Evolutionary conservation across 2,329 filamentous ascomycete genomes (phyloP).

Genomic region (Coleophoma cylindrospora): DNA sequence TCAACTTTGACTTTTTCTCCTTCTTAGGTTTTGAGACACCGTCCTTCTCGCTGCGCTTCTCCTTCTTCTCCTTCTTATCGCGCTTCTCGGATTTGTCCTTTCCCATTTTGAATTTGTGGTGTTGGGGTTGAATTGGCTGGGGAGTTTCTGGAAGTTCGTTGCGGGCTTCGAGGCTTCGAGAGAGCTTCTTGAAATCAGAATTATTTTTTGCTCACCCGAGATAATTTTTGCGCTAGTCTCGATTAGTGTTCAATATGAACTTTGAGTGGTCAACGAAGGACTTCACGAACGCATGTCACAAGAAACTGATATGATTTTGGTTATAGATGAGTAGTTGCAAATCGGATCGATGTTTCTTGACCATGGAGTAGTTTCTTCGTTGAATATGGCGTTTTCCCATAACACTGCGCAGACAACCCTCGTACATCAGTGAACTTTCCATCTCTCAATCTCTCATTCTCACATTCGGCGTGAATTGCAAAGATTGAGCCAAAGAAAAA

Average conservation of each 20-base stretch:
- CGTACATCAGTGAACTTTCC: too few species aligned
- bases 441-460: too few species aligned
- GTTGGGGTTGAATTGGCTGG: not conserved
- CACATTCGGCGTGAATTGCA: too few species aligned
- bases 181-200: not conserved
- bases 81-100: conserved; percentile 4
- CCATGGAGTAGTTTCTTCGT: too few species aligned
- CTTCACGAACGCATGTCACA: too few species aligned
- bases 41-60: conserved; percentile 49
- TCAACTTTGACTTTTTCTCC: conserved; percentile 32
- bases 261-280: too few species aligned
- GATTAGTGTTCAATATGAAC: not conserved
- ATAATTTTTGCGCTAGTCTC: conserved; percentile 3
- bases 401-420: too few species aligned
- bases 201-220: conserved; percentile 2
- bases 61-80: conserved; percentile 56
- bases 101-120: conserved; percentile 2
- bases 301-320: too few species aligned
- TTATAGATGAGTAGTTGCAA: not conserved
- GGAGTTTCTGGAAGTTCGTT: not conserved
- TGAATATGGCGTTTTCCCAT: too few species aligned
- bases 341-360: too few species aligned
- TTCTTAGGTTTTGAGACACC: conserved; percentile 40
- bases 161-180: not conserved
- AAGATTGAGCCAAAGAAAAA: too few species aligned